Evolutionary conservation across 2,329 filamentous ascomycete species (phyloP), one percentile per base, ranked within the genome.

Genomic region (Aureobasidium sp.): DNA sequence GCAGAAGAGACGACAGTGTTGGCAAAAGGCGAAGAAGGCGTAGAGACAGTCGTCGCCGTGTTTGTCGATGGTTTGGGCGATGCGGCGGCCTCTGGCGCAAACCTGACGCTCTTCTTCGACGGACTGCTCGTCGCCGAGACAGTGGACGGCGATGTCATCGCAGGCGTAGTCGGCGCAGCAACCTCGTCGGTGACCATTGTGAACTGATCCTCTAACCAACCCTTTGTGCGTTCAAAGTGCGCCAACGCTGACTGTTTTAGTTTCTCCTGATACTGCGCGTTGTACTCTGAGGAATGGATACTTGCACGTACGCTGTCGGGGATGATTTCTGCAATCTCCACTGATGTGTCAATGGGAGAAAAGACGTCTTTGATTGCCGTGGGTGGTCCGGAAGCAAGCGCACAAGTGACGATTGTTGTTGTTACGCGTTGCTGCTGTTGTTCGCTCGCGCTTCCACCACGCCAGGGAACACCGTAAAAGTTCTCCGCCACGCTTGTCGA

Each of bases 401-500:
- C 79, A 71, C 23, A 10, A 29, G n/a, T 89, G 83, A 31, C 92
- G 75, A 33, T 89, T 79, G 47, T 85, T 87, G 70, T 92, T 88
- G 50, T 89, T 74, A 46, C 43, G 43, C 43, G 43, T 29, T 17
- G 43, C 3, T 17, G 43, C 3, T 46, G 43, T 13, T 27, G 86
- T 70, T 7, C 76, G 70, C 17, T 74, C 25, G 47, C 50, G 25
- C 25, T 17, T 27, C 38, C 38, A 11, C 38, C 38, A 11, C 61
- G 66, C 87, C 91, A 96, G 3, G 92, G 91, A 29, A 87, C 81
- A 64, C 87, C 86, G 75, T 97, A 97, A 69, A 96, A 97, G 64
- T 88, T 84, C 71, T 96, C 90, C 10, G 93, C 93, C n/a, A 88
- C 91, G 31, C 90, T 90, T 1, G 93, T 96, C 0, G 90, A 93